Evolutionary conservation across 2,329 filamentous ascomycete genomes (phyloP), one percentile per base, ranked within the genome.

Genomic region (Pseudonectria foliicola): DNA sequence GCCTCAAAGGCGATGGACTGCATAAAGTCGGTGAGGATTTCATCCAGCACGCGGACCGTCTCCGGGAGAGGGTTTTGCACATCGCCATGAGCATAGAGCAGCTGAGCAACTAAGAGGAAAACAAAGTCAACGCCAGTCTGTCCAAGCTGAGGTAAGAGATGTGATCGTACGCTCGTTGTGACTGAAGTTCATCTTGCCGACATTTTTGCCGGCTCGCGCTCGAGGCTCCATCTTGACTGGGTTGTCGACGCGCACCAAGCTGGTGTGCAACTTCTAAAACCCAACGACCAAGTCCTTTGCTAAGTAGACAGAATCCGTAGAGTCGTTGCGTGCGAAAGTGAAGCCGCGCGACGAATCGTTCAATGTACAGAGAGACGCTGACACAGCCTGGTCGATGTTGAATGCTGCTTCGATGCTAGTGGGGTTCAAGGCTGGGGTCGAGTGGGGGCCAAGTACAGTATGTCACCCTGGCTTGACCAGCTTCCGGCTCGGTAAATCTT

Each of bases 11-110:
- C 90, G 35, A 92, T 81, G 59, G 92, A 87, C 57, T 94, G 87
- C 58, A 96, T 86, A 69, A 94, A 95, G 67, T 96, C 92, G 43
- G 89, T 95, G 42, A 95, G 78, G 50, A 96, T 90, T 65, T 95
- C 89, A 68, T 96, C 92, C 33, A 96, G 80, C 33, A 90, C 77
- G 42, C 84, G 80, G 40, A 95, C 74, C 8, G 89, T 95, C 56
- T 88, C 79, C 13, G 85, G 80, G 16, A 96, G 80, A 1, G 88
- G 85, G 36, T 82, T 72, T 39, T 75, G 70, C 37, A 82, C 77
- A 62, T 93, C 87, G 57, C 87, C 88, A 57, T 85, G 84, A 40
- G 82, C 84, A 60, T 80, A 85, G 56, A 92, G 80, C 40, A 90
- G 76, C 49, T 80, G 74, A 46, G 77, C 71, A 34, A 89, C 84